A percentile compares a stretch with the other conserved stretches of the same genome.
These are phyloP conservation scores for Nitzschia sp. DNA, from an alignment of 108 stramenopile genomes.

Conservation along the genomic window DNA sequence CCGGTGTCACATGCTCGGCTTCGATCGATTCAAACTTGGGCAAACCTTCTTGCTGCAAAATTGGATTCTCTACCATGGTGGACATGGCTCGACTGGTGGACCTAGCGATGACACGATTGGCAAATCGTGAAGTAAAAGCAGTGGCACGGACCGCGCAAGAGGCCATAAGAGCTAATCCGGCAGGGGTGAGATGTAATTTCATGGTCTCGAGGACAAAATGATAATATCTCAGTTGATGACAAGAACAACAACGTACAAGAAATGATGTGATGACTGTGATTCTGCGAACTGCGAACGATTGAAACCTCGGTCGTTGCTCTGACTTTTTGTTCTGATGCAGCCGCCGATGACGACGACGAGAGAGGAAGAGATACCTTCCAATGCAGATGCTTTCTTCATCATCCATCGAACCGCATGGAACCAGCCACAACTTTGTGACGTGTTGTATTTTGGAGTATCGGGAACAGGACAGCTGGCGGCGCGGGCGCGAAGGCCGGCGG, in stretches of 20 bases:
- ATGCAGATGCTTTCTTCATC: too few species aligned
- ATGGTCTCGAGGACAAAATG: neutral
- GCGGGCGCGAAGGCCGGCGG: too few species aligned
- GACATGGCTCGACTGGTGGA: slow-evolving; percentile 18
- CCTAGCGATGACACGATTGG: neutral
- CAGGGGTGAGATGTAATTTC: slow-evolving; percentile 6
- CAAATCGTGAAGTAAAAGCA: slow-evolving; percentile 13
- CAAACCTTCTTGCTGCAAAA: slow-evolving; percentile 75
- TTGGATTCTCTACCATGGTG: slow-evolving; percentile 65
- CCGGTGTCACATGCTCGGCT: slow-evolving; percentile 84
- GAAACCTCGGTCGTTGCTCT: too few species aligned
- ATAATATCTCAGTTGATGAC: neutral
- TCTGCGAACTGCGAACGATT: too few species aligned
- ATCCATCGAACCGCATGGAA: neutral
- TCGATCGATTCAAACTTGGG: slow-evolving; percentile 87
- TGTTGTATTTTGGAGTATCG: too few species aligned
- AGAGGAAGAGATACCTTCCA: neutral
- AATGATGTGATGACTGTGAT: too few species aligned
- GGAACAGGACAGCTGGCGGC: too few species aligned
- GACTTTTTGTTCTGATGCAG: neutral
- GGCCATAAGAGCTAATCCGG: neutral
- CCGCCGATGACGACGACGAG: neutral
- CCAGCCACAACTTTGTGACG: neutral
- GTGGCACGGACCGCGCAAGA: slow-evolving; percentile 13
- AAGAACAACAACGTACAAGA: neutral